phyloP scores from a whole-genome alignment of 805 yeast species.

The Blastobotrys terrestris region DNA sequence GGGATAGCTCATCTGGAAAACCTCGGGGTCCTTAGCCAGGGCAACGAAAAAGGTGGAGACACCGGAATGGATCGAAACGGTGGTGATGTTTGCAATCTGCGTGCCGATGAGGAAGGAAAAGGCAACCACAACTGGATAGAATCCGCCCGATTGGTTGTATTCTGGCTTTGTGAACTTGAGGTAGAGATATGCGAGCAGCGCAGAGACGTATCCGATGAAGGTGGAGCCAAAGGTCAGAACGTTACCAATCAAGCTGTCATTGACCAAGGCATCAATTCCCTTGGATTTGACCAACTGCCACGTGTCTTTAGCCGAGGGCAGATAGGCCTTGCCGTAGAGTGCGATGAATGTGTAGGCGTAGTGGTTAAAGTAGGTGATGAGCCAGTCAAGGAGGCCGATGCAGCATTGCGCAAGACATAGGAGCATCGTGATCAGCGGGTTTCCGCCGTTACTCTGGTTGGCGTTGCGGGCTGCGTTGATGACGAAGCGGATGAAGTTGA shows the following conservation, averaged over 20 bases:
- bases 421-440: conserved; percentile 47
- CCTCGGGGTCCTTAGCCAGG: conserved; percentile 77
- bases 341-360: conserved; percentile 87
- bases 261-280: conserved; percentile 79
- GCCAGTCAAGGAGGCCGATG: conserved; percentile 66
- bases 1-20: conserved; percentile 68
- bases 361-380: conserved; percentile 79
- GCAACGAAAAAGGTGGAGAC: conserved; percentile 80
- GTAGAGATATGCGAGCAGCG: conserved; percentile 58
- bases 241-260: conserved; percentile 75
- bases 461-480: conserved; percentile 47
- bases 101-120: conserved; percentile 66
- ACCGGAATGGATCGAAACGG: conserved; percentile 74
- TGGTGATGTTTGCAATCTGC: conserved; percentile 68
- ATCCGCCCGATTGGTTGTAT: conserved; percentile 54
- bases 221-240: conserved; percentile 72
- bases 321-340: conserved; percentile 73
- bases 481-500: conserved; percentile 58
- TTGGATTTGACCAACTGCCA: conserved; percentile 69
- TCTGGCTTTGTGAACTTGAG: conserved; percentile 61
- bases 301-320: conserved; percentile 73
- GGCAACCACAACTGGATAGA: conserved; percentile 68
- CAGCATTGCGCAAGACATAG: conserved; percentile 47
- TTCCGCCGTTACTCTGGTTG: conserved; percentile 46
- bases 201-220: conserved; percentile 62